Base-by-base conservation (phyloP, 495 filamentous ascomycete species). In the Extremus antarcticus region DNA sequence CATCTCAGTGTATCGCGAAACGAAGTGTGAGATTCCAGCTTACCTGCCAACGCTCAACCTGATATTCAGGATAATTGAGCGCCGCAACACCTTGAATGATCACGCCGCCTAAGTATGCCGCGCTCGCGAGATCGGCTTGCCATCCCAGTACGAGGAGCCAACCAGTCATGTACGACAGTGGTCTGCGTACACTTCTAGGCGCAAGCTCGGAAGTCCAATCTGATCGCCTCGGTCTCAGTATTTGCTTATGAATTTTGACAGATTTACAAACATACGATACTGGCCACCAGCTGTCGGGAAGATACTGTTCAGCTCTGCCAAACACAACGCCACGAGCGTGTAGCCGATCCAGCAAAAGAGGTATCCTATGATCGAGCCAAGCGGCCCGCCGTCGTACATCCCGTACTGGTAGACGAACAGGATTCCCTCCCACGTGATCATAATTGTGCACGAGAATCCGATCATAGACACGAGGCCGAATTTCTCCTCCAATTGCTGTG, bases 61-160 rank as follows among this genome's bases (percentile, higher is more conserved):
- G 66, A 59, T 82, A 87, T n/a, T 51, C 56, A 17, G 69, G 61
- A 48, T 71, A 53, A 56, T 66, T 61, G 16, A 76, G 63, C 15
- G 66, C 66, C 15, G 73, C 68, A 45, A 72, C 50, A 39, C 73
- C 71, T 0, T 72, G 53, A 29, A 76, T 71, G 23, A 76, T 62
- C 47, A 74, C 71, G 25, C 69, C 70, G 9, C 66, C 71, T 35
- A 62, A 59, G n/a, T 66, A 64, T 0, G 64, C 66, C 3, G 57
- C 66, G 9, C 64, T 59, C 25, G 66, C 65, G 0, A 67, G 47
- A 22, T 70, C 61, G 10, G 70, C 71, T 57, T 86, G 81, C 84
- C 83, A 87, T 21, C 82, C 84, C 21, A 78, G 76, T 25, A 82
- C 78, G 65, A 84, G 86, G 53, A 86, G 78, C 84, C 84, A 88